A percentile compares a stretch with the other conserved stretches of the same genome.
Evolutionary conservation across 2,329 filamentous ascomycete species (phyloP).

Genomic region (Neonectria hederae): DNA sequence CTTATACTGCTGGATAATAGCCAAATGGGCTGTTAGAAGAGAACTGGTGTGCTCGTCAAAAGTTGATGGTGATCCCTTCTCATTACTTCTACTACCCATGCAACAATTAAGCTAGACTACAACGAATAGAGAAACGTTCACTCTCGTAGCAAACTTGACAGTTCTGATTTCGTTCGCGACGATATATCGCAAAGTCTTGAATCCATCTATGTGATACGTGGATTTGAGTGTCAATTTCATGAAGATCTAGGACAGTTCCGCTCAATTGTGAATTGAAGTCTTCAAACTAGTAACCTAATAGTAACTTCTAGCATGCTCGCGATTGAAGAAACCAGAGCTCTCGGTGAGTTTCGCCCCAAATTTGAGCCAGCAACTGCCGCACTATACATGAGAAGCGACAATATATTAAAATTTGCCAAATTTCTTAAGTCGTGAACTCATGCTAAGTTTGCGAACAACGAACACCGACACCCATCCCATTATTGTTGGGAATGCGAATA

Average conservation of each 20-base stretch:
- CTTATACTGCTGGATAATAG: neutral
- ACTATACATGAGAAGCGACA: neutral
- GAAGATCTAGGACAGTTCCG: neutral
- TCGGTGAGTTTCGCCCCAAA: slow-evolving; percentile 35
- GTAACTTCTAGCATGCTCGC: slow-evolving; percentile 35
- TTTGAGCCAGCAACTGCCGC: slow-evolving; percentile 17
- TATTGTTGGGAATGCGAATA: slow-evolving; percentile 28
- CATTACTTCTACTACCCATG: no score
- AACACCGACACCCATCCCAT: slow-evolving; percentile 35
- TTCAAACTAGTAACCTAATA: neutral
- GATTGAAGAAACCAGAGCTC: slow-evolving; percentile 37
- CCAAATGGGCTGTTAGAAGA: neutral
- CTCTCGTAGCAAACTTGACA: neutral
- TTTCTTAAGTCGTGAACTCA: slow-evolving; percentile 31
- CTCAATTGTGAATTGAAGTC: neutral
- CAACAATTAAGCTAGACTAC: neutral
- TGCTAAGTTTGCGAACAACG: slow-evolving; percentile 34
- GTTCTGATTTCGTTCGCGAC: neutral
- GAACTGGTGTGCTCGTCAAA: neutral
- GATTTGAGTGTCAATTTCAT: neutral
- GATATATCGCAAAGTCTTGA: neutral
- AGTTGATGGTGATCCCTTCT: neutral
- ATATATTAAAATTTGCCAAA: slow-evolving; percentile 15
- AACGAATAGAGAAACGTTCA: neutral
- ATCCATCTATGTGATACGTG: neutral